A percentile compares a stretch with the other conserved stretches of the same genome.
These are phyloP conservation scores for Tylopilus felleus DNA, from an alignment of 768 basidiomycete genomes.

Conservation along the genomic window DNA sequence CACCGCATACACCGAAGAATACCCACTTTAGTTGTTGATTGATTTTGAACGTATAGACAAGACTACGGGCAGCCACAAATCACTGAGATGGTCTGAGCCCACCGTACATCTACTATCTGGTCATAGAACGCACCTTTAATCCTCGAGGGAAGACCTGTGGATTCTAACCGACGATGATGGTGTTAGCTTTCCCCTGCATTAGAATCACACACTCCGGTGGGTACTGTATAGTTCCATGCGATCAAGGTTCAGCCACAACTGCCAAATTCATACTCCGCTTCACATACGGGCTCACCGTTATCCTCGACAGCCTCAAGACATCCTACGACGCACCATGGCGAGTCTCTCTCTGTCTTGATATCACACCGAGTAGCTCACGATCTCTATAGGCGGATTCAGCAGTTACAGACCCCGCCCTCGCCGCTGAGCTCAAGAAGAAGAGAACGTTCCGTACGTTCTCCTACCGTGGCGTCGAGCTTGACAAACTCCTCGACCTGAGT, in stretches of 20 bases:
- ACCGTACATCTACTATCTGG: neutral
- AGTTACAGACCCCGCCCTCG: slow-evolving; percentile 88
- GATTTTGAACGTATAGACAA: slow-evolving; percentile 30
- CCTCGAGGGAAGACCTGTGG: slow-evolving; percentile 90
- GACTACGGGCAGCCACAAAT: slow-evolving; percentile 87
- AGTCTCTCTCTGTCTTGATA: neutral
- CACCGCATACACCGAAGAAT: neutral
- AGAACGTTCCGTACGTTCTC: slow-evolving; percentile 98
- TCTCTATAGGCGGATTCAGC: slow-evolving; percentile 65
- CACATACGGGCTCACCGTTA: slow-evolving; percentile 13
- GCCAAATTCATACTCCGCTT: slow-evolving; percentile 31
- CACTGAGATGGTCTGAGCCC: slow-evolving; percentile 44
- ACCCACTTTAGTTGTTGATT: slow-evolving; percentile 44
- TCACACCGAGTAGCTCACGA: neutral
- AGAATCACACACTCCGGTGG: slow-evolving; percentile 3
- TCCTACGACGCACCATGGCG: slow-evolving; percentile 34
- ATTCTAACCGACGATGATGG: slow-evolving; percentile 72
- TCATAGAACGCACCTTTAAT: slow-evolving; percentile 59
- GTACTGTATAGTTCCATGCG: slow-evolving; percentile 66
- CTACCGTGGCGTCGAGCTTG: slow-evolving; percentile 97
- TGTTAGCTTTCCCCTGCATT: slow-evolving; percentile 5
- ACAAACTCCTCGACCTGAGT: slow-evolving; percentile 93
- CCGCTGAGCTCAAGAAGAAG: slow-evolving; percentile 98
- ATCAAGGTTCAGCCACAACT: slow-evolving; percentile 40
- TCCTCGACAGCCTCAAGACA: slow-evolving; percentile 27